These are phyloP conservation scores for Fusarium pseudograminearum DNA, from an alignment of 2,329 filamentous ascomycete species.

Conservation along the genomic window DNA sequence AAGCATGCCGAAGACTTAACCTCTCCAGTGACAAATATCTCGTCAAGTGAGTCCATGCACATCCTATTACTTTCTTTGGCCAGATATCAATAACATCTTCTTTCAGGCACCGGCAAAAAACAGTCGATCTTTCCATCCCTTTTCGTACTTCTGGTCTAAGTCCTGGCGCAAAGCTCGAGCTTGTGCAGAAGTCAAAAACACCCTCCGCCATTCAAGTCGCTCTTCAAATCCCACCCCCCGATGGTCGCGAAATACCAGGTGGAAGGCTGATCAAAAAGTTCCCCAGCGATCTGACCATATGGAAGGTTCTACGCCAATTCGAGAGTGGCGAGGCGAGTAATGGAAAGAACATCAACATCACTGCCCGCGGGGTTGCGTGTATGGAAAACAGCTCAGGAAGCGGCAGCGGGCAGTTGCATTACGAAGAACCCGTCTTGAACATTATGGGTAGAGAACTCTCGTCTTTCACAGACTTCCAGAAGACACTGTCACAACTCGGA, in stretches of 20 bases:
- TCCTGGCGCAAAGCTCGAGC: constrained; percentile 90
- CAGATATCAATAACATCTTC: not conserved
- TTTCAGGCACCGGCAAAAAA: constrained; percentile 82
- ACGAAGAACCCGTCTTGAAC: constrained; percentile 87
- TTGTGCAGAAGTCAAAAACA: constrained; percentile 87
- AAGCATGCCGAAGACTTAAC: constrained; percentile 87
- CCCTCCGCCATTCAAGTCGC: constrained; percentile 88
- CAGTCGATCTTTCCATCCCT: constrained; percentile 85
- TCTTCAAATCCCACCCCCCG: constrained; percentile 82
- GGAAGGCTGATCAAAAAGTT: constrained; percentile 86
- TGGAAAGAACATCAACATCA: constrained; percentile 79
- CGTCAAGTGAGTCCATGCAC: constrained; percentile 73
- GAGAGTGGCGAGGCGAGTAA: constrained; percentile 78
- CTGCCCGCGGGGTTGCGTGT: constrained; percentile 80
- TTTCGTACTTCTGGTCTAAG: constrained; percentile 85
- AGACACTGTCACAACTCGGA: constrained; percentile 87
- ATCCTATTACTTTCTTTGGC: too few relatives aligned
- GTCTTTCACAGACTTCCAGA: constrained; percentile 85
- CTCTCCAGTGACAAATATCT: constrained; percentile 79
- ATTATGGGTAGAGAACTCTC: constrained; percentile 84
- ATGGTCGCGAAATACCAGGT: constrained; percentile 71
- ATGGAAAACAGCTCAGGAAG: constrained; percentile 63
- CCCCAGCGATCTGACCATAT: constrained; percentile 86
- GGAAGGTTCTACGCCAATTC: constrained; percentile 90
- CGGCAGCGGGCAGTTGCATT: constrained; percentile 82